phyloP scores from a whole-genome alignment of 305 asterid species.

The Fraxinus platypoda region DNA sequence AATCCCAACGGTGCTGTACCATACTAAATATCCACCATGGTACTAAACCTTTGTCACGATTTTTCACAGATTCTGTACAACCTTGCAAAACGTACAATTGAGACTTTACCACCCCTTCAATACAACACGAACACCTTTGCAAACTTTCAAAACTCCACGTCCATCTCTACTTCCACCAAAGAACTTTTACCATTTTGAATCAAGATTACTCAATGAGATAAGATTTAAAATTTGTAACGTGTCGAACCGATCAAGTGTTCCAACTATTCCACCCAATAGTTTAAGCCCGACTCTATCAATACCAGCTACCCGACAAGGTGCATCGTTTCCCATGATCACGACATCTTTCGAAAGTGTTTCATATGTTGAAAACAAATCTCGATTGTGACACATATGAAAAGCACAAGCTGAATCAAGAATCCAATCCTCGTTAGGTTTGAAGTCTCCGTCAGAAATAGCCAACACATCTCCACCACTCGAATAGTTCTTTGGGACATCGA shows the following conservation, averaged over 20 bases:
- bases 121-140: background rate
- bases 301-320: background rate
- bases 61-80: background rate
- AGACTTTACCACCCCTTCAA: background rate
- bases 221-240: too few species aligned
- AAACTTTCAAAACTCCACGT: background rate
- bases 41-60: too few species aligned
- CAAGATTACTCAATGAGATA: background rate
- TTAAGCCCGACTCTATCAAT: background rate
- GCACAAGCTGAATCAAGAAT: background rate
- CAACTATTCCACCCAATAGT: background rate
- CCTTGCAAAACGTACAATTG: background rate
- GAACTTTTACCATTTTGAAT: background rate
- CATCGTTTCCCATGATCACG: background rate
- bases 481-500: background rate
- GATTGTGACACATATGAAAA: background rate
- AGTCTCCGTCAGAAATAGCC: background rate
- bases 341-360: background rate
- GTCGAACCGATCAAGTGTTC: background rate
- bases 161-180: background rate
- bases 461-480: background rate
- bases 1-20: background rate
- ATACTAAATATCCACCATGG: background rate
- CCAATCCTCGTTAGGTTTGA: background rate
- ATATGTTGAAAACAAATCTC: background rate